Evolutionary conservation across 805 yeast genomes (phyloP).

Genomic region (Brettanomyces custersianus): DNA sequence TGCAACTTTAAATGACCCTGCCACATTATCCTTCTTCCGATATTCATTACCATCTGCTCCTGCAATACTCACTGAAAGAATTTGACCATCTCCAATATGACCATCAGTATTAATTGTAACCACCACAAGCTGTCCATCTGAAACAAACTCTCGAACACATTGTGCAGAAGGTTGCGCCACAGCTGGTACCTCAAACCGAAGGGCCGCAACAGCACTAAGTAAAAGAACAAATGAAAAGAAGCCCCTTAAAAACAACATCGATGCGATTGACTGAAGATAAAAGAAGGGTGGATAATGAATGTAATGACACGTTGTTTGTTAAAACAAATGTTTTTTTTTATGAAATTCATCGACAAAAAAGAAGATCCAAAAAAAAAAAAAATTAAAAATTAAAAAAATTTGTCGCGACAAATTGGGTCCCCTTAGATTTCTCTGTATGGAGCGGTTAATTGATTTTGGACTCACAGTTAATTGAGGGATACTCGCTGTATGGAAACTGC

Average conservation of each 20-base stretch:
- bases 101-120: conserved; percentile 74
- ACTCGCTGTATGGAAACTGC: no score
- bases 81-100: conserved; percentile 78
- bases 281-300: background rate
- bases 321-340: no score
- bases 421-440: no score
- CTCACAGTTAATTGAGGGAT: no score
- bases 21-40: conserved; percentile 67
- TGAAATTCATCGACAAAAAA: no score
- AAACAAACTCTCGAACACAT: conserved; percentile 89
- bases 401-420: no score
- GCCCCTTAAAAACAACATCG: no score
- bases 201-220: conserved; percentile 9
- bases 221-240: no score
- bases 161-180: conserved; percentile 36
- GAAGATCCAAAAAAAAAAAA: no score
- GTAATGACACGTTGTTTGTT: no score
- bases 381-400: no score
- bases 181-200: conserved; percentile 26
- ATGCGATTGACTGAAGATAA: background rate
- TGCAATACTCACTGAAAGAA: conserved; percentile 52
- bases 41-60: conserved; percentile 84
- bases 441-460: no score
- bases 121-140: conserved; percentile 79
- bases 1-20: conserved; percentile 64